phyloP scores from a whole-genome alignment of 2,329 filamentous ascomycete species.

The Graphium sp. region DNA sequence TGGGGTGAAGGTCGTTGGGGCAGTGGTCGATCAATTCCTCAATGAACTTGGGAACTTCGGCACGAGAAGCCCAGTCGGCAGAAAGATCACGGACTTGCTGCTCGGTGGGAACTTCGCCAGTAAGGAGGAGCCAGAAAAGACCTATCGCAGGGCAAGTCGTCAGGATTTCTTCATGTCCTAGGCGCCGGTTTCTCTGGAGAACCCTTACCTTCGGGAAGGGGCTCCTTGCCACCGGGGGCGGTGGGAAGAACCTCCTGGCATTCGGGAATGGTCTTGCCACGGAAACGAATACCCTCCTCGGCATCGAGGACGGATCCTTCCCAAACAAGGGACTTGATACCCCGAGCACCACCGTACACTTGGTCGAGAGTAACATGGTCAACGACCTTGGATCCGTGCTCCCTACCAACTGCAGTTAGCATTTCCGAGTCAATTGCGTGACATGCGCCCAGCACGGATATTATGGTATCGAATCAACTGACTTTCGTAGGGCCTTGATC shows the following conservation, averaged over 20 bases:
- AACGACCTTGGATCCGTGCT: conserved; percentile 86
- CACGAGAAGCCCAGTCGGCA: conserved; percentile 95
- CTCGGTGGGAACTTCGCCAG: conserved; percentile 92
- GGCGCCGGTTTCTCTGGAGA: not conserved
- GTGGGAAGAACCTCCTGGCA: conserved; percentile 96
- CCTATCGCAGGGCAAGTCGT: conserved; percentile 23
- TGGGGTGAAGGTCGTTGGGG: conserved; percentile 96
- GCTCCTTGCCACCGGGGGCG: conserved; percentile 90
- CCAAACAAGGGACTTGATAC: conserved; percentile 98
- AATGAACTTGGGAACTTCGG: conserved; percentile 92
- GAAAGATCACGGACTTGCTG: conserved; percentile 97
- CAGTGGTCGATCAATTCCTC: conserved; percentile 99
- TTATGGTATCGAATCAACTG: conserved; percentile 18
- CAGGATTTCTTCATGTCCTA: not conserved
- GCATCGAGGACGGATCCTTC: conserved; percentile 96
- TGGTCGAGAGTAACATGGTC: conserved; percentile 98
- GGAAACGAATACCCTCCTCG: conserved; percentile 98
- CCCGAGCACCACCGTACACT: conserved; percentile 97
- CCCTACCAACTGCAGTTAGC: conserved; percentile 33
- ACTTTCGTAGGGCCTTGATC: conserved; percentile 98
- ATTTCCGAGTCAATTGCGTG: conserved; percentile 4
- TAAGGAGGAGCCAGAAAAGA: conserved; percentile 99
- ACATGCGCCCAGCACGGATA: conserved; percentile 4
- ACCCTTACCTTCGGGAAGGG: conserved; percentile 69
- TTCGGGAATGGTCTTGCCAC: conserved; percentile 97